Evolutionary conservation across 495 filamentous ascomycete species (phyloP), one percentile per base, ranked within the genome.

Genomic region (Penicillium malachiteum): DNA sequence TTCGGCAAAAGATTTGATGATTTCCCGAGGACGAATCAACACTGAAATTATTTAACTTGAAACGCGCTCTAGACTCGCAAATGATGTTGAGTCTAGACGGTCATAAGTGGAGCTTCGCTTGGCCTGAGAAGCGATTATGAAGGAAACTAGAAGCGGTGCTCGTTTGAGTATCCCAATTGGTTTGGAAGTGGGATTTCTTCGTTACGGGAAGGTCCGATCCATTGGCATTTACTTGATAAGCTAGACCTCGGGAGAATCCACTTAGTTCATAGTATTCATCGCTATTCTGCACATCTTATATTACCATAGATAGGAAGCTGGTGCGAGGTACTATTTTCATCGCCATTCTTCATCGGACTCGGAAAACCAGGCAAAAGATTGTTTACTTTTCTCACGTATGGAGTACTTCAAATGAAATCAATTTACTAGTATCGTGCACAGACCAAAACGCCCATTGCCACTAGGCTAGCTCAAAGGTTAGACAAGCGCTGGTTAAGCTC

Each of bases 401-500:
- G n/a, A n/a, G n/a, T n/a, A n/a, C n/a, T n/a, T n/a, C n/a, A n/a
- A n/a, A n/a, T n/a, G n/a, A n/a, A n/a, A n/a, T n/a, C n/a, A n/a
- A n/a, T n/a, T n/a, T n/a, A n/a, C n/a, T n/a, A n/a, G n/a, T n/a
- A n/a, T n/a, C 21, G 21, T 26, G 21, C 21, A 26, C 21, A 26
- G 21, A 26, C 21, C 21, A 26, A 26, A 26, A 26, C 21, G 21
- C 21, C 21, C 21, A 26, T 26, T 26, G 21, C 21, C 21, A 26
- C 21, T 26, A 26, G 21, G 21, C 21, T 26, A 26, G 21, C 21
- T 26, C 21, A 26, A 26, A 26, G 21, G 21, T 26, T 26, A 26
- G 34, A 32, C 18, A 46, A 26, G 43, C 43, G 43, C 48, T 44
- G 35, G 1, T 52, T 52, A 35, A 46, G 38, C 53, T 49, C 48